Evolutionary conservation across 2,329 filamentous ascomycete species (phyloP).

Genomic region (Blastomyces percursus): DNA sequence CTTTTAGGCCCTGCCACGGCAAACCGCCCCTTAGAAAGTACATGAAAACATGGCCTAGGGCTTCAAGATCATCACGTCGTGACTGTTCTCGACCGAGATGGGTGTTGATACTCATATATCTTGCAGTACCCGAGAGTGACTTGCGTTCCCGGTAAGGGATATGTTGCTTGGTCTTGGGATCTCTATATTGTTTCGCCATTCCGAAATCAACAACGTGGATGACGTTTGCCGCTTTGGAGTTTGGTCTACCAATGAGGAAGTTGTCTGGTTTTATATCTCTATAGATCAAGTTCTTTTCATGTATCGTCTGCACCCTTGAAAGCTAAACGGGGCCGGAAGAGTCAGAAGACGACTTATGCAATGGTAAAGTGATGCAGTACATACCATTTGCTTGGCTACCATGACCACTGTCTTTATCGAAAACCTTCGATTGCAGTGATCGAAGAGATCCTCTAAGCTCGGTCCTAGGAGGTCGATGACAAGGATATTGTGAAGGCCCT

Average conservation of each 20-base stretch:
- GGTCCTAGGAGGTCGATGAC: conserved; percentile 94
- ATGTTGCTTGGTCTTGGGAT: conserved; percentile 98
- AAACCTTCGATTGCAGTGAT: conserved; percentile 92
- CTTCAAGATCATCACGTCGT: conserved; percentile 88
- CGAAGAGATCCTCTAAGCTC: conserved; percentile 91
- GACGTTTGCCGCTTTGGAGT: conserved; percentile 89
- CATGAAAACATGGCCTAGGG: conserved; percentile 60
- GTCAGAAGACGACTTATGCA: neutral
- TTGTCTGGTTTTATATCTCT: conserved; percentile 99
- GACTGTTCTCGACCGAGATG: conserved; percentile 95
- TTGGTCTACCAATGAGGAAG: conserved; percentile 88
- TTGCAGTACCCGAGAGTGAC: conserved; percentile 86
- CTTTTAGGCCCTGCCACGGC: conserved; percentile 58
- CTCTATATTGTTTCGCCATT: conserved; percentile 98
- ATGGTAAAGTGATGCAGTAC: conserved; percentile 18
- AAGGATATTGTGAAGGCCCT: conserved; percentile 96
- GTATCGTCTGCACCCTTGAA: conserved; percentile 83
- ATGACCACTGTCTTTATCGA: conserved; percentile 96
- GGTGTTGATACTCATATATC: conserved; percentile 99
- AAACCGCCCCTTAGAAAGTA: conserved; percentile 57
- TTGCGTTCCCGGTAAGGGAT: conserved; percentile 97
- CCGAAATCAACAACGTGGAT: conserved; percentile 99
- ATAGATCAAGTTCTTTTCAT: conserved; percentile 99
- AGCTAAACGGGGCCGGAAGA: conserved; percentile 42
- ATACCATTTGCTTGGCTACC: conserved; percentile 97